phyloP scores from a whole-genome alignment of 2,329 filamentous ascomycete species.

The Paradendryphiella salina region DNA sequence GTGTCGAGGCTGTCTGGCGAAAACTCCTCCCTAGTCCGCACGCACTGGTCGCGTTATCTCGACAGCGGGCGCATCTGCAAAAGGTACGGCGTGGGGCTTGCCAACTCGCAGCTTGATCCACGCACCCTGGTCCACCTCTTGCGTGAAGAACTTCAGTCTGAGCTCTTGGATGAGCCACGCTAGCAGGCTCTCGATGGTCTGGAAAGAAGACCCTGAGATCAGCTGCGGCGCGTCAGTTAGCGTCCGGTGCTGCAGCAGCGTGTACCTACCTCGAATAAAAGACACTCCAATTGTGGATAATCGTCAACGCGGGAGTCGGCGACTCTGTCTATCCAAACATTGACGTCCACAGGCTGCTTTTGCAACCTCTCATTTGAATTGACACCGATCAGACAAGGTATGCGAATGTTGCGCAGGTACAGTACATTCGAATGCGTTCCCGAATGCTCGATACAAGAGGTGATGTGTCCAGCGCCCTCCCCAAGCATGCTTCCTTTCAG shows the following conservation, averaged over 20 bases:
- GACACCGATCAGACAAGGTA: slow-evolving; percentile 72
- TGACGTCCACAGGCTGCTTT: slow-evolving; percentile 68
- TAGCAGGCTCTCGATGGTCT: slow-evolving; percentile 54
- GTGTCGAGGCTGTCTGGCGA: not conserved
- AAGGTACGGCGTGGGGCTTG: slow-evolving; percentile 73
- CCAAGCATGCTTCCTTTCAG: slow-evolving; percentile 72
- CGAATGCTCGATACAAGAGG: slow-evolving; percentile 32
- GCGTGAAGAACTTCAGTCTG: slow-evolving; percentile 45
- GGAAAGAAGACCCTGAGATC: slow-evolving; percentile 50
- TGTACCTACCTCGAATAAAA: slow-evolving; percentile 62
- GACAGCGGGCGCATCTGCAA: slow-evolving; percentile 71
- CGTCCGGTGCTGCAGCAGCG: not conserved
- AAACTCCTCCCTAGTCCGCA: slow-evolving; percentile 5
- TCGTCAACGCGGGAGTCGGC: slow-evolving; percentile 51
- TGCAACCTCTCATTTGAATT: slow-evolving; percentile 68
- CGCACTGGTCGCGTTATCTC: slow-evolving; percentile 54
- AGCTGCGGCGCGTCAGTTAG: slow-evolving; percentile 39
- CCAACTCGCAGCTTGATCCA: slow-evolving; percentile 65
- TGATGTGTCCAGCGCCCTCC: slow-evolving; percentile 58
- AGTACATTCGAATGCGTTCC: slow-evolving; percentile 43
- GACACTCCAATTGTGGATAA: slow-evolving; percentile 61
- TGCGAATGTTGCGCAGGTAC: slow-evolving; percentile 60
- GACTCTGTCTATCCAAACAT: slow-evolving; percentile 63
- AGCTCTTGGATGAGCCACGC: slow-evolving; percentile 48
- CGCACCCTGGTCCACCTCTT: slow-evolving; percentile 47